A percentile compares a stretch with the other conserved stretches of the same genome.
These are phyloP conservation scores for Xylaria acuta DNA, from an alignment of 495 filamentous ascomycete genomes.

Conservation along the genomic window DNA sequence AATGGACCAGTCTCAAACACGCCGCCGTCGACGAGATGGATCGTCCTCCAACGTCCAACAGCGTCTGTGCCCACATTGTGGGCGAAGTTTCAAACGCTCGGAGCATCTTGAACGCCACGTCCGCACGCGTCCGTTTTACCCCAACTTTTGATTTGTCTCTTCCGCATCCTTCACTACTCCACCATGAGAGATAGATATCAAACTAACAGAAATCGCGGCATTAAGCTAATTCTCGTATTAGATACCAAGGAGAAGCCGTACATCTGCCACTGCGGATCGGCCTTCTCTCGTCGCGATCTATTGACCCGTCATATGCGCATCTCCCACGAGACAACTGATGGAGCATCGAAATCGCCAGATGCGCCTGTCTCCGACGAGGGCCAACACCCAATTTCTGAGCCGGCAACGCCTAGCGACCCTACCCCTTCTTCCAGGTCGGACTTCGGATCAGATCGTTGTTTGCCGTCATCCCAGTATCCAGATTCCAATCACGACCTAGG, in stretches of 20 bases:
- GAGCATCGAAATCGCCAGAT: constrained; percentile 40
- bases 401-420: constrained; percentile 38
- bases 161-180: constrained; percentile 25
- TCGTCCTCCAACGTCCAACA: constrained; percentile 39
- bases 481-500: constrained; percentile 34
- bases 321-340: constrained; percentile 40
- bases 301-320: constrained; percentile 59
- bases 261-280: constrained; percentile 60
- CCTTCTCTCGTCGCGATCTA: constrained; percentile 60
- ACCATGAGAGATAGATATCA: constrained; percentile 15
- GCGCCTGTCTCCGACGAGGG: constrained; percentile 39
- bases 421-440: constrained; percentile 34
- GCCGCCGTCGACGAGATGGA: constrained; percentile 44
- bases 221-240: constrained; percentile 37
- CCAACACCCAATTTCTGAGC: constrained; percentile 38
- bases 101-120: constrained; percentile 63
- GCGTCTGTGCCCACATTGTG: constrained; percentile 42
- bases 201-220: constrained; percentile 15
- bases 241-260: constrained; percentile 64
- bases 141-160: constrained; percentile 38
- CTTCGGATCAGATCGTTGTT: constrained; percentile 31
- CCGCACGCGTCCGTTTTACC: constrained; percentile 56
- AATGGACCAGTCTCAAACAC: constrained; percentile 43
- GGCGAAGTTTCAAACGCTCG: constrained; percentile 45
- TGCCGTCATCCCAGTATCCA: constrained; percentile 36